A percentile compares a stretch with the other conserved stretches of the same genome.
Conservation (phyloP, 2,329 filamentous ascomycete genomes). For the Aspergillus ochraceoroseus region DNA sequence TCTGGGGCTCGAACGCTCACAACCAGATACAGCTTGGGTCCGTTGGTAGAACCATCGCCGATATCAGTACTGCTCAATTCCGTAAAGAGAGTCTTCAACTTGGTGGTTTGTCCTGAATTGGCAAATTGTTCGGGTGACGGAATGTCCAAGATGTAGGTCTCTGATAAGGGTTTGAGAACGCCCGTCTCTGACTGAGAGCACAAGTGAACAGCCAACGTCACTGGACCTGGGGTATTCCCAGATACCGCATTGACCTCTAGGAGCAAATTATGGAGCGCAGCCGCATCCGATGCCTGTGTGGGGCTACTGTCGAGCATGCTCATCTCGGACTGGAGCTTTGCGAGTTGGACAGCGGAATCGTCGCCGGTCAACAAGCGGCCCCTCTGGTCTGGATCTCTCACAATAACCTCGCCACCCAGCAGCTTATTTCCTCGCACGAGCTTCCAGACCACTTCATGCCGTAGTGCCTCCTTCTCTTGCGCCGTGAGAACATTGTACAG, state of each 20-base stretch:
- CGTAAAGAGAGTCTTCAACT: slow-evolving; percentile 79
- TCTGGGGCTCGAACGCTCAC: slow-evolving; percentile 68
- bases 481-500: slow-evolving; percentile 89
- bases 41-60: slow-evolving; percentile 56
- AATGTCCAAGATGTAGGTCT: slow-evolving; percentile 75
- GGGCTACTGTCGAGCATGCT: slow-evolving; percentile 84
- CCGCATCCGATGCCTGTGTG: slow-evolving; percentile 59
- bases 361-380: slow-evolving; percentile 85
- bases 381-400: slow-evolving; percentile 76
- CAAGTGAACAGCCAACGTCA: slow-evolving; percentile 71
- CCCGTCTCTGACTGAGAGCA: slow-evolving; percentile 65
- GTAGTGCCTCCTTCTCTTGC: slow-evolving; percentile 72
- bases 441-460: slow-evolving; percentile 93
- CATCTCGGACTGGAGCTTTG: slow-evolving; percentile 91
- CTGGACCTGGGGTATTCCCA: slow-evolving; percentile 68
- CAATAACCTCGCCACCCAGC: slow-evolving; percentile 88
- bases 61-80: slow-evolving; percentile 75
- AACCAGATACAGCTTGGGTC: slow-evolving; percentile 74
- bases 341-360: slow-evolving; percentile 87
- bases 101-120: slow-evolving; percentile 59
- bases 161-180: slow-evolving; percentile 65
- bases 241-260: slow-evolving; percentile 80
- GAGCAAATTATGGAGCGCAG: slow-evolving; percentile 71
- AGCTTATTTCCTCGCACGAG: slow-evolving; percentile 91
- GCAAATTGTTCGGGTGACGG: slow-evolving; percentile 67